phyloP scores from a whole-genome alignment of 805 yeast species.

The Wickerhamiella spandovensis region DNA sequence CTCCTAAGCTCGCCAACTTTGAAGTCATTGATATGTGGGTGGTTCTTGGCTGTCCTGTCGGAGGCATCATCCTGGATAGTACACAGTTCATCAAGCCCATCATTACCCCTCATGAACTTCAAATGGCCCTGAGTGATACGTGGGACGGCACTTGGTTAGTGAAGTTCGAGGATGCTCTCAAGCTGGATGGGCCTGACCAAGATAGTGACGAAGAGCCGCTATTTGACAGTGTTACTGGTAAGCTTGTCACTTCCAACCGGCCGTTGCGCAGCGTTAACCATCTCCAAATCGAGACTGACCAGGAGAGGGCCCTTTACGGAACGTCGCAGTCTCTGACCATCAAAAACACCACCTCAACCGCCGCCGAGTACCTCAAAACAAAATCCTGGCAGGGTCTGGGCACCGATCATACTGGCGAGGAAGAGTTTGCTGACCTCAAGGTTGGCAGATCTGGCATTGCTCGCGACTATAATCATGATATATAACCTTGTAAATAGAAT shows the following conservation, averaged over 20 bases:
- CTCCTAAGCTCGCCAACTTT: constrained; percentile 90
- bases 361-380: constrained; percentile 61
- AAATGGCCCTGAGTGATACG: constrained; percentile 61
- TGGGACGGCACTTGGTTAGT: constrained; percentile 96
- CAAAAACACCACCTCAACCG: constrained; percentile 73
- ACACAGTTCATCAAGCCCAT: constrained; percentile 75
- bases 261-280: constrained; percentile 64
- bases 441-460: constrained; percentile 84
- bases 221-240: constrained; percentile 83
- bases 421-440: constrained; percentile 68
- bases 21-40: constrained; percentile 94
- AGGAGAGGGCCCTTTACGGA: constrained; percentile 20
- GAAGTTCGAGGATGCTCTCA: constrained; percentile 50
- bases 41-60: constrained; percentile 84
- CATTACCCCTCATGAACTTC: constrained; percentile 83
- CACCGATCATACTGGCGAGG: constrained; percentile 48
- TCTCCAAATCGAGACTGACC: constrained; percentile 41
- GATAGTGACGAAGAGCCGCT: constrained; percentile 54
- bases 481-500: background rate
- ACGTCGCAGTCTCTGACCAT: constrained; percentile 37
- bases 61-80: constrained; percentile 77
- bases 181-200: constrained; percentile 14
- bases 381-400: constrained; percentile 86
- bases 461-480: constrained; percentile 46
- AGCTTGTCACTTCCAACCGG: constrained; percentile 48